Conservation (phyloP, 768 basidiomycete species). For the Xanthoconium stramineum region DNA sequence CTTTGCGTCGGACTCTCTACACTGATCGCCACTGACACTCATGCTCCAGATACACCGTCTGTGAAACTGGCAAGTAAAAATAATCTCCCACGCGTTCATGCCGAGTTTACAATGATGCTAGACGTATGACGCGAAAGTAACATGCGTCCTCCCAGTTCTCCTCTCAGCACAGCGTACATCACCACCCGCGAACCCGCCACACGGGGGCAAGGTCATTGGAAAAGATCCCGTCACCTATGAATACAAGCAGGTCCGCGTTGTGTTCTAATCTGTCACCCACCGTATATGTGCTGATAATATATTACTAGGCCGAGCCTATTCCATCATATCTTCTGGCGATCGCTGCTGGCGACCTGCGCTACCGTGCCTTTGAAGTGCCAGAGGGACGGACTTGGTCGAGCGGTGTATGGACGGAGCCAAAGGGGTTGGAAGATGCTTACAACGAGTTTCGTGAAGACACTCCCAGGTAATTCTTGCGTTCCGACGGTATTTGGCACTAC, state of each 20-base stretch:
- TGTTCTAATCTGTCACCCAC: background rate
- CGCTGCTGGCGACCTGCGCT: constrained; percentile 78
- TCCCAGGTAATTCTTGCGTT: constrained; percentile 44
- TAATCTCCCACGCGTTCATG: background rate
- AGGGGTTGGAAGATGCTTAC: constrained; percentile 68
- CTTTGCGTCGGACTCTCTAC: background rate
- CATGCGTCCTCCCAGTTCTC: constrained; percentile 78
- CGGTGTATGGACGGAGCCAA: constrained; percentile 92
- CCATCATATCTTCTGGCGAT: constrained; percentile 93
- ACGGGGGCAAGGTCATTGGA: constrained; percentile 72
- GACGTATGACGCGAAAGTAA: constrained; percentile 83
- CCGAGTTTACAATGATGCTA: constrained; percentile 24
- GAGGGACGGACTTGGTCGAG: constrained; percentile 72
- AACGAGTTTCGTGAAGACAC: constrained; percentile 92
- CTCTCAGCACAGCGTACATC: constrained; percentile 80
- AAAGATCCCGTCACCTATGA: constrained; percentile 70
- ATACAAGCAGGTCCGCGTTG: constrained; percentile 69
- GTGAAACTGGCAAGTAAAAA: constrained; percentile 68
- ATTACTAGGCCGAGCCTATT: constrained; percentile 71
- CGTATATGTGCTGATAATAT: background rate
- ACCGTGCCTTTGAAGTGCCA: constrained; percentile 58
- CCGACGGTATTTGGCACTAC: background rate
- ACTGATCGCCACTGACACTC: background rate
- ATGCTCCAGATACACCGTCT: constrained; percentile 68
- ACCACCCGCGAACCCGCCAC: constrained; percentile 65